phyloP scores from a whole-genome alignment of 106 monocot genomes.

The Dendrobium officinale region DNA sequence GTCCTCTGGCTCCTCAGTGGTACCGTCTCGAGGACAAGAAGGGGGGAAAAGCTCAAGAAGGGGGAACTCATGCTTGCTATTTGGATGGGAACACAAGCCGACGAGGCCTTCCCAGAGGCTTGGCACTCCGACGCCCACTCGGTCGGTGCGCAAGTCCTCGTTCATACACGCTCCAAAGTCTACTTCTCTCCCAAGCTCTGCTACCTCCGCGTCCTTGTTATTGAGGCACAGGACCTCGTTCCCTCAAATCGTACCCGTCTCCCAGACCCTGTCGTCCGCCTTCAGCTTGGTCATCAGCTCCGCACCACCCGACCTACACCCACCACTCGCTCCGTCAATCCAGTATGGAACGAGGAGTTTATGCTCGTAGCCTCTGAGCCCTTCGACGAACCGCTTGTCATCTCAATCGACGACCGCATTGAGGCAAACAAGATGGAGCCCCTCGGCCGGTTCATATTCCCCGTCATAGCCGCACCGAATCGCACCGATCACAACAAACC shows the following conservation, averaged over 20 bases:
- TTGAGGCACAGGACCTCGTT: constrained; percentile 80
- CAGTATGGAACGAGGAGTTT: constrained; percentile 78
- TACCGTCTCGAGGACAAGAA: constrained; percentile 62
- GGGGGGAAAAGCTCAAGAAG: constrained; percentile 34
- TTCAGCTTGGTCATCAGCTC: constrained; percentile 67
- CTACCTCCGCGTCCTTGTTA: constrained; percentile 64
- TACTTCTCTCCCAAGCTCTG: constrained; percentile 90
- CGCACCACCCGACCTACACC: constrained; percentile 40
- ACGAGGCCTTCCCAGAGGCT: constrained; percentile 80
- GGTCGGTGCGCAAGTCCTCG: constrained; percentile 25
- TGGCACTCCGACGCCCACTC: constrained; percentile 80
- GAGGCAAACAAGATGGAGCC: constrained; percentile 49
- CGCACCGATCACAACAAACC: constrained; percentile 49
- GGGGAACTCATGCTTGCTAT: constrained; percentile 90
- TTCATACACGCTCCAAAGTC: constrained; percentile 70
- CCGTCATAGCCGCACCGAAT: constrained; percentile 22
- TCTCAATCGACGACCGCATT: constrained; percentile 65
- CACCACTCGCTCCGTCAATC: constrained; percentile 29
- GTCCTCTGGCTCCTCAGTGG: constrained; percentile 86
- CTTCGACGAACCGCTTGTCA: constrained; percentile 69
- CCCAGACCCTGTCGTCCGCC: constrained; percentile 29
- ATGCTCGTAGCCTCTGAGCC: constrained; percentile 83
- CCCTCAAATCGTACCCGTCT: constrained; percentile 31
- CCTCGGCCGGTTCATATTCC: constrained; percentile 49
- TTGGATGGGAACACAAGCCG: constrained; percentile 94